These are phyloP conservation scores for Corynespora cassiicola DNA, from an alignment of 2,329 filamentous ascomycete genomes.

Conservation along the genomic window DNA sequence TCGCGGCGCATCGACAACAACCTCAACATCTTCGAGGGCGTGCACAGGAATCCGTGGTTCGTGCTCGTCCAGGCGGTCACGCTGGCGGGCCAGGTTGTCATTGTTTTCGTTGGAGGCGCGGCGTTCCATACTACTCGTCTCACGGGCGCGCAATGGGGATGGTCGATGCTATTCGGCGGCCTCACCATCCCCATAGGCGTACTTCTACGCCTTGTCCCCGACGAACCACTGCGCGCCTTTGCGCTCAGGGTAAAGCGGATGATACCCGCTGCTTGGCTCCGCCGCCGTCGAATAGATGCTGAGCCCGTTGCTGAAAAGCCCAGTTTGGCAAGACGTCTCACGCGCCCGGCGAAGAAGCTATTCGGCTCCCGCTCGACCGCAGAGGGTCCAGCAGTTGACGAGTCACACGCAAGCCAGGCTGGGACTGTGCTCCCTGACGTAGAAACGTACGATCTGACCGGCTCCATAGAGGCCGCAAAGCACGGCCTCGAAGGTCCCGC, in stretches of 20 bases:
- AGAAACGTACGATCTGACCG: conserved; percentile 40
- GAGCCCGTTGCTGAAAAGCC: conserved; percentile 47
- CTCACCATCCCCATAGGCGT: conserved; percentile 82
- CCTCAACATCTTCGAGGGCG: conserved; percentile 91
- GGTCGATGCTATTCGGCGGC: conserved; percentile 81
- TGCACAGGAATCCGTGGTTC: conserved; percentile 84
- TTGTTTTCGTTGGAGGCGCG: conserved; percentile 80
- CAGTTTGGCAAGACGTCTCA: conserved; percentile 48
- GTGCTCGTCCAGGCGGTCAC: conserved; percentile 82
- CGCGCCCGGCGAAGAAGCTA: conserved; percentile 30
- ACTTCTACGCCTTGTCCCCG: conserved; percentile 79
- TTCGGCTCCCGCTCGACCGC: no score
- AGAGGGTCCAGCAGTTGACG: no score
- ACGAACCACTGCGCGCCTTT: conserved; percentile 60
- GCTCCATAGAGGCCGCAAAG: conserved; percentile 18
- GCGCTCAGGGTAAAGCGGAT: conserved; percentile 44
- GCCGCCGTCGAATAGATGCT: conserved; percentile 70
- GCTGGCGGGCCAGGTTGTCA: conserved; percentile 86
- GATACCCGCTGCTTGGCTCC: conserved; percentile 67
- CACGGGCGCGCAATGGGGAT: conserved; percentile 39
- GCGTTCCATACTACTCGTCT: conserved; percentile 73
- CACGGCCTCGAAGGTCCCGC: conserved; percentile 43
- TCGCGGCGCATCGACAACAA: conserved; percentile 90
- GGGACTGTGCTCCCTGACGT: no score
- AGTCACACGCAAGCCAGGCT: no score